Base-by-base conservation (phyloP, 192 early-diverging fungal genomes). In the Coemansia sp. region DNA sequence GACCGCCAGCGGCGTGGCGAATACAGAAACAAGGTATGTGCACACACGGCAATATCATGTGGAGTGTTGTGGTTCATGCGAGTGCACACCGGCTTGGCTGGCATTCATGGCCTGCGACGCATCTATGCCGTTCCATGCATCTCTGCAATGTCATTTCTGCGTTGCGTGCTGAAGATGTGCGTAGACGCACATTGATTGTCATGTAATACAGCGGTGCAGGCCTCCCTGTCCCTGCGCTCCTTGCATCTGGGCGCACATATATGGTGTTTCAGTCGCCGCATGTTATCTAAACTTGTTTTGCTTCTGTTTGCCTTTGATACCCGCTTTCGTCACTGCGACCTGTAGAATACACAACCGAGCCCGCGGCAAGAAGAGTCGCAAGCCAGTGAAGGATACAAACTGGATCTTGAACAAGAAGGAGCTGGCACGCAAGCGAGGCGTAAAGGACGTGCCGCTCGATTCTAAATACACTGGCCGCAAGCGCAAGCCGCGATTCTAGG, bases 401-500 rank as follows among this genome's bases (percentile, higher is more conserved):
- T 99, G 94, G 92, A 87, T 98, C 13, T 59, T 91, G 62, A 90
- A 89, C 71, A 98, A 98, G 85, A 98, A 98, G 81, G 93, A 95
- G 63, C 78, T 93, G 31, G 83, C 89, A 40, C 84, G 94, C 62
- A 78, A 86, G 67, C 78, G 89, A 57, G 97, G 97, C 27, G 73
- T 67, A 56, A 91, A 94, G 62, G 89, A 89, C 42, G 89, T 92
- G 48, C 90, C 94, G 14, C 73, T 79, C 44, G 96, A 99, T 76
- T 95, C 95, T 14, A 94, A 95, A 70, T 99, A 92, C 78, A 98
- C 97, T 48, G 97, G 89, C 41, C 86, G 97, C 68, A 99, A 97
- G 79, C 85, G 97, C 83, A 91, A 88, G 74, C 83, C 89, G 34
- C 85, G 86, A 67, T 99, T 99, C 78, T 99, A 84, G 86, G 65